phyloP scores from a whole-genome alignment of 768 basidiomycete species.

The Coprinopsis marcescibilis region DNA sequence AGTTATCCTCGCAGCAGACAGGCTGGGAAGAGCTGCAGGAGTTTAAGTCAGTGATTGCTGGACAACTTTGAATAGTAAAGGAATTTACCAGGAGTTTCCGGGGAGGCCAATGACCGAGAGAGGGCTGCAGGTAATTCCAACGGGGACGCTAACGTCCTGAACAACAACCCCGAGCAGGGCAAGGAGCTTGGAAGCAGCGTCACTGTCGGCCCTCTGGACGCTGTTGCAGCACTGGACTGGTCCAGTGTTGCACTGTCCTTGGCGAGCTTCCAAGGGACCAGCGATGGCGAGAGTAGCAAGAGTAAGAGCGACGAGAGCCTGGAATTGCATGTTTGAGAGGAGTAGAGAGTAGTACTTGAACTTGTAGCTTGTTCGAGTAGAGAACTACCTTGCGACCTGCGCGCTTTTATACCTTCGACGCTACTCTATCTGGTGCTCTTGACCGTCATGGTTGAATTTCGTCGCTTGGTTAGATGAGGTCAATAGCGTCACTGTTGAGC shows the following conservation, averaged over 20 bases:
- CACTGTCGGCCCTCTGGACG: conserved; percentile 3
- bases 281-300: conserved; percentile 8
- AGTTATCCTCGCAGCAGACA: conserved; percentile 16
- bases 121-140: conserved; percentile 8
- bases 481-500: too few species aligned
- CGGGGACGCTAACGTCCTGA: conserved; percentile 7
- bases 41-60: too few species aligned
- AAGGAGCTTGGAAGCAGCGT: conserved; percentile 7
- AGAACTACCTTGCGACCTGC: too few species aligned
- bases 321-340: not conserved
- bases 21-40: conserved; percentile 42
- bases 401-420: too few species aligned
- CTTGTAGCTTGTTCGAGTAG: too few species aligned
- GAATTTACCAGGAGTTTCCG: conserved; percentile 8
- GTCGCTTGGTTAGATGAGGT: too few species aligned
- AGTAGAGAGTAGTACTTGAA: too few species aligned
- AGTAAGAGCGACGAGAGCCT: conserved; percentile 4
- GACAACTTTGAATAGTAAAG: too few species aligned
- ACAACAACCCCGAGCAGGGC: conserved; percentile 16
- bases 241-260: conserved; percentile 6
- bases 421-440: too few species aligned
- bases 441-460: too few species aligned
- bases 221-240: conserved; percentile 8
- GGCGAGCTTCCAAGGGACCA: too few species aligned
- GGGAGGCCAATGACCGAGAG: conserved; percentile 4